Conservation (phyloP, 495 filamentous ascomycete genomes). For the Neurospora hispaniola region DNA sequence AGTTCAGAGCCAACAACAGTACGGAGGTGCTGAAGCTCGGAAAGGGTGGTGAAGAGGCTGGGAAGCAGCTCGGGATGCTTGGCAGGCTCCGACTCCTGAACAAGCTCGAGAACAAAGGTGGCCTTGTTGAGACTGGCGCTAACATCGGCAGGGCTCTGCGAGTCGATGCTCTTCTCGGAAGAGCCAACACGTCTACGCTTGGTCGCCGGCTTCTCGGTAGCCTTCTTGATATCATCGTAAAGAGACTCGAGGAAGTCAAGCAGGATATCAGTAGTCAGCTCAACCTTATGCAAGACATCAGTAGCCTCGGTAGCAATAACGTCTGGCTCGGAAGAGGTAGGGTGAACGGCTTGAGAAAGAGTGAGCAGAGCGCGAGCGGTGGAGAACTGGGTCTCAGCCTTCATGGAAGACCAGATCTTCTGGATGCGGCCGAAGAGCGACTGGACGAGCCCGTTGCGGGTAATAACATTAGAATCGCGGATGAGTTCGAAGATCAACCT, state of each 20-base stretch:
- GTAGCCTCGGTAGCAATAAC: constrained; percentile 43
- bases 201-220: constrained; percentile 49
- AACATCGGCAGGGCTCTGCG: constrained; percentile 38
- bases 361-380: constrained; percentile 49
- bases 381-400: constrained; percentile 46
- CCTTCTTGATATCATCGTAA: constrained; percentile 51
- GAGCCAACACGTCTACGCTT: constrained; percentile 72
- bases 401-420: constrained; percentile 59
- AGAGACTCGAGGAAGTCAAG: constrained; percentile 57
- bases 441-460: constrained; percentile 42
- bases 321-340: constrained; percentile 11
- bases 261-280: constrained; percentile 60
- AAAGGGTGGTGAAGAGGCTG: constrained; percentile 68
- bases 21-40: constrained; percentile 74
- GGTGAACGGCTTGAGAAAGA: constrained; percentile 26
- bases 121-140: constrained; percentile 55
- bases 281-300: constrained; percentile 56
- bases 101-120: constrained; percentile 78
- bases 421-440: constrained; percentile 55
- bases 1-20: constrained; percentile 60
- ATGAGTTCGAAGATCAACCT: constrained; percentile 45
- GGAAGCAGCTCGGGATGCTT: constrained; percentile 62
- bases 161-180: constrained; percentile 38
- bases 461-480: constrained; percentile 30
- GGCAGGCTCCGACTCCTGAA: constrained; percentile 65